These are phyloP conservation scores for Verbascum thapsus DNA, from an alignment of 257 asterid species.

Conservation along the genomic window DNA sequence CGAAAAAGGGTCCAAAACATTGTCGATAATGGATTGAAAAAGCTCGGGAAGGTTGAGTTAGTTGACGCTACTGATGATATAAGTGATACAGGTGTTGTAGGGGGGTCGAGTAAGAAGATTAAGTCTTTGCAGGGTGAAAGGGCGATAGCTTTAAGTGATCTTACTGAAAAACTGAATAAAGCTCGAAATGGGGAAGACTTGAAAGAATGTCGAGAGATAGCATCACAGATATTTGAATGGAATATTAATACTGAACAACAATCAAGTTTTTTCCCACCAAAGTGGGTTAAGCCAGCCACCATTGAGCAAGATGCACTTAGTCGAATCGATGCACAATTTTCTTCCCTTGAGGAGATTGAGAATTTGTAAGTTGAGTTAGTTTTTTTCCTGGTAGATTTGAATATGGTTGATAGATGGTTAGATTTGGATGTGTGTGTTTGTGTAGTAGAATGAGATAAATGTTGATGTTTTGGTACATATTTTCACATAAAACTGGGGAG, in stretches of 20 bases:
- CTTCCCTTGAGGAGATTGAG: conserved; percentile 64
- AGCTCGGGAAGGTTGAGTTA: conserved; percentile 47
- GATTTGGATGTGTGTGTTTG: not conserved
- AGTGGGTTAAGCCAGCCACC: conserved; percentile 52
- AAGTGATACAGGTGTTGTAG: conserved; percentile 44
- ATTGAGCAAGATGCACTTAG: conserved; percentile 56
- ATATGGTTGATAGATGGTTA: conserved; percentile 17
- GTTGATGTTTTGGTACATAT: not conserved
- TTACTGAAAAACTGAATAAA: conserved; percentile 70
- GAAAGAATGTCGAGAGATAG: conserved; percentile 62
- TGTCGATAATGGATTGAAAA: conserved; percentile 71
- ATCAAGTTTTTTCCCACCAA: conserved; percentile 39
- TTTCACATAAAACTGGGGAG: not conserved
- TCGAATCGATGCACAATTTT: conserved; percentile 55
- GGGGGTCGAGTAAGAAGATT: conserved; percentile 48
- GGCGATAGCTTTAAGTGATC: conserved; percentile 49
- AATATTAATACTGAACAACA: conserved; percentile 25
- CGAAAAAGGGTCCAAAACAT: conserved; percentile 71
- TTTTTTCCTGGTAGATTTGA: not conserved
- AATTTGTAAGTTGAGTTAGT: conserved; percentile 42
- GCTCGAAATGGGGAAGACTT: conserved; percentile 79
- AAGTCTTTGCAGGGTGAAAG: conserved; percentile 54
- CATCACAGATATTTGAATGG: conserved; percentile 48
- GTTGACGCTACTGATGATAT: conserved; percentile 37
- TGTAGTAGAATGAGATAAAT: conserved; percentile 7